Percentiles rank a stretch among this genome's conserved stretches.
Evolutionary conservation across 768 basidiomycete species (phyloP).

Genomic region (Cyclocybe aegerita): DNA sequence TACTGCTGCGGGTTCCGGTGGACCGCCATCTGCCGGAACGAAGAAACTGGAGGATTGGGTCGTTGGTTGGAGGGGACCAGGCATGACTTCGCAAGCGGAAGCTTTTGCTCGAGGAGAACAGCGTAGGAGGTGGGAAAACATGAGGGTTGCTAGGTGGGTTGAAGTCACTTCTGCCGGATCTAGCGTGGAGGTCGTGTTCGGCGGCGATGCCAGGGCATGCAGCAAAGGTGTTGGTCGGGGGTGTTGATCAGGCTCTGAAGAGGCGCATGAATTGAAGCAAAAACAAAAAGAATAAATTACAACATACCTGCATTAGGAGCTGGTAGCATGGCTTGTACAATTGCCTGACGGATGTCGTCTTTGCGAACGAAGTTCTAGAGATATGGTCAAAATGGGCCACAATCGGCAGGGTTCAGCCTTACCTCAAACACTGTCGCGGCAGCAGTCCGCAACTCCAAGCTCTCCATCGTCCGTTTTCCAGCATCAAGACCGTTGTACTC

Average conservation of each 20-base stretch:
- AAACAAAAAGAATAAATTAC: not conserved
- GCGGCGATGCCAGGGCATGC: conserved; percentile 63
- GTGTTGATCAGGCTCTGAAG: conserved; percentile 29
- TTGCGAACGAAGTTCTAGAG: conserved; percentile 72
- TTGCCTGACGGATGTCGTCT: conserved; percentile 67
- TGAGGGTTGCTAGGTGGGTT: conserved; percentile 71
- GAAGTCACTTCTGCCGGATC: conserved; percentile 58
- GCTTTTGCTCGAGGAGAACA: conserved; percentile 64
- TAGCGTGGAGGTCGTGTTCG: conserved; percentile 50
- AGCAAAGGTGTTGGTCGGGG: conserved; percentile 66
- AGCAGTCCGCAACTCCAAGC: conserved; percentile 71
- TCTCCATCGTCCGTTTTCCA: conserved; percentile 60
- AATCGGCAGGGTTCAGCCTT: conserved; percentile 1
- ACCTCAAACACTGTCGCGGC: conserved; percentile 88
- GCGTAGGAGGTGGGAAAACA: conserved; percentile 79
- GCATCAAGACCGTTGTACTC: conserved; percentile 77
- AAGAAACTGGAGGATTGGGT: conserved; percentile 53
- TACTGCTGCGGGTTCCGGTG: conserved; percentile 30
- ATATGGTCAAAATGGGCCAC: not conserved
- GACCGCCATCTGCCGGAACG: conserved; percentile 70
- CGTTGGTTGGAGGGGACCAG: conserved; percentile 37
- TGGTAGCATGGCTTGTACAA: conserved; percentile 74
- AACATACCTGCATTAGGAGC: conserved; percentile 43
- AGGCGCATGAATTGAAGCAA: not conserved
- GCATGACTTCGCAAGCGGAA: conserved; percentile 63